A percentile compares a stretch with the other conserved stretches of the same genome.
Conservation (phyloP, 2,329 filamentous ascomycete genomes). For the Torrubiella hemipterigena region DNA sequence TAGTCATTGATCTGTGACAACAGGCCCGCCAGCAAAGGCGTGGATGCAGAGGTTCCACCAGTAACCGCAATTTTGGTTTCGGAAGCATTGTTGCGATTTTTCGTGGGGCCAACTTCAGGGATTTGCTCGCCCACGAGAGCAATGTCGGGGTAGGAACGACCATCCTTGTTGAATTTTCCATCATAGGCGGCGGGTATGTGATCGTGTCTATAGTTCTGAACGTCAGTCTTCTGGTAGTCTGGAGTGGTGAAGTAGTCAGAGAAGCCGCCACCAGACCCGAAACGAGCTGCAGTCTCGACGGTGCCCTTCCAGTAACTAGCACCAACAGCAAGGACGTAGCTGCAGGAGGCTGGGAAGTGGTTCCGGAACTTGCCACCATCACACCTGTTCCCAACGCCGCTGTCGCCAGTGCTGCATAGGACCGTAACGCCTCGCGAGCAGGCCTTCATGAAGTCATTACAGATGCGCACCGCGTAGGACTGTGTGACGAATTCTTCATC, state of each 20-base stretch:
- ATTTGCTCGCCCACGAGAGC: not conserved
- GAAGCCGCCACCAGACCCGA: slow-evolving; percentile 9
- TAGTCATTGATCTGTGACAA: not conserved
- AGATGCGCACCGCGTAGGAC: slow-evolving; percentile 27
- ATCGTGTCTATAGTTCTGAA: slow-evolving; percentile 20
- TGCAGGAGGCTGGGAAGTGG: slow-evolving; percentile 27
- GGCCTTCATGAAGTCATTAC: slow-evolving; percentile 44
- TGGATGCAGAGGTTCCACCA: not conserved
- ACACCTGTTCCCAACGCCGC: slow-evolving; percentile 11
- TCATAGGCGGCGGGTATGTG: slow-evolving; percentile 11
- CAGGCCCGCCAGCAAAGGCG: not conserved
- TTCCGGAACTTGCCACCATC: slow-evolving; percentile 16
- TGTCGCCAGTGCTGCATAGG: slow-evolving; percentile 26
- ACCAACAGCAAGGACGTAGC: slow-evolving; percentile 37
- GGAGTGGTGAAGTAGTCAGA: not conserved
- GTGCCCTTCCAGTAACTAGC: slow-evolving; percentile 22
- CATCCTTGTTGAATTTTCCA: not conserved
- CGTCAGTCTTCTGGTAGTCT: not conserved
- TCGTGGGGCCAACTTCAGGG: not conserved
- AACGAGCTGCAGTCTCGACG: not conserved
- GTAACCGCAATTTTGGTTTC: slow-evolving; percentile 10
- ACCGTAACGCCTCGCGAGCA: slow-evolving; percentile 37
- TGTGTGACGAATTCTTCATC: slow-evolving; percentile 31
- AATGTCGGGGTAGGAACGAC: not conserved
- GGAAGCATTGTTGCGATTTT: too few species aligned